Percentiles rank a stretch among this genome's conserved stretches.
Evolutionary conservation across 2,329 filamentous ascomycete genomes (phyloP).

Genomic region (Fusarium continuum): DNA sequence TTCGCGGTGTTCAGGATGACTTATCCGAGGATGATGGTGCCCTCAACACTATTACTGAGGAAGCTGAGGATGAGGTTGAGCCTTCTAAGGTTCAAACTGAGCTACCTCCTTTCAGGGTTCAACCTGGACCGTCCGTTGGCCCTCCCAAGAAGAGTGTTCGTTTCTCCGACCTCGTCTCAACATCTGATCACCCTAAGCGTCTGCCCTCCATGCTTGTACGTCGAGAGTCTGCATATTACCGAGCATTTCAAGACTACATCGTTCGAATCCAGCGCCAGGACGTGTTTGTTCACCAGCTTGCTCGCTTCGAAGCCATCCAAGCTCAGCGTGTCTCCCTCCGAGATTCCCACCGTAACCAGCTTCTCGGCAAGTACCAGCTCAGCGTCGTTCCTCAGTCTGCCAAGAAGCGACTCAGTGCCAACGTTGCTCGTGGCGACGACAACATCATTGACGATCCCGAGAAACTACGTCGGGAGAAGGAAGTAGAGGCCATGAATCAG

Average conservation of each 20-base stretch:
- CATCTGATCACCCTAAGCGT: constrained; percentile 57
- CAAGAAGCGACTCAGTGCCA: constrained; percentile 76
- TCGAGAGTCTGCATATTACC: constrained; percentile 84
- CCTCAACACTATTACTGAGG: constrained; percentile 51
- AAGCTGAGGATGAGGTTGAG: constrained; percentile 45
- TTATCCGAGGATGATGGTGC: constrained; percentile 48
- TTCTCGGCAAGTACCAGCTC: constrained; percentile 86
- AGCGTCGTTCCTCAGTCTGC: constrained; percentile 73
- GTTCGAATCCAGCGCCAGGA: constrained; percentile 74
- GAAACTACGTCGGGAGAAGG: constrained; percentile 75
- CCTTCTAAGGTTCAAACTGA: constrained; percentile 43
- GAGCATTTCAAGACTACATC: constrained; percentile 81
- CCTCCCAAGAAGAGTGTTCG: constrained; percentile 77
- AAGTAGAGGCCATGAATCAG: constrained; percentile 81
- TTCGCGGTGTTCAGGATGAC: constrained; percentile 70
- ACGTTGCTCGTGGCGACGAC: constrained; percentile 77
- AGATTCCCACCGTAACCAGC: constrained; percentile 78
- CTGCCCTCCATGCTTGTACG: constrained; percentile 63
- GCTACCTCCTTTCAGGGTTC: constrained; percentile 24
- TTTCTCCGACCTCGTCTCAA: constrained; percentile 68
- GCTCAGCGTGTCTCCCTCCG: constrained; percentile 79
- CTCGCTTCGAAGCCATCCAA: constrained; percentile 89
- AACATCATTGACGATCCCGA: constrained; percentile 69
- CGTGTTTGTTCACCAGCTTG: constrained; percentile 83
- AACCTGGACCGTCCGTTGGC: constrained; percentile 34